Percentiles rank a stretch among this genome's conserved stretches.
These are phyloP conservation scores for Auriscalpium vulgare DNA, from an alignment of 768 basidiomycete genomes.

Conservation along the genomic window DNA sequence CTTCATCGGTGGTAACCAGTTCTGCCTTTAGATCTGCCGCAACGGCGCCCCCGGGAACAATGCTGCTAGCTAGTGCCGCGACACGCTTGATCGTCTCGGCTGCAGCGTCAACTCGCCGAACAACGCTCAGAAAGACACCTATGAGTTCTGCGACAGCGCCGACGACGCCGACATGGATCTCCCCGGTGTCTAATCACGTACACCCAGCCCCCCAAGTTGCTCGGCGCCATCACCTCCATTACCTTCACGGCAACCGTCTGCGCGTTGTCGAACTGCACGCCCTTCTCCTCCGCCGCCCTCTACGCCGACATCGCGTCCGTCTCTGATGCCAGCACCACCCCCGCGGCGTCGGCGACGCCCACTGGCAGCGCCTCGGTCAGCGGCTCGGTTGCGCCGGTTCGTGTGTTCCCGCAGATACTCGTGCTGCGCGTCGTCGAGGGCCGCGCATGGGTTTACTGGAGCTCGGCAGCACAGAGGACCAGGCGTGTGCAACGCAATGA, in stretches of 20 bases:
- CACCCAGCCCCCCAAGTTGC: background rate
- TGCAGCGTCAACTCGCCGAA: slow-evolving; percentile 68
- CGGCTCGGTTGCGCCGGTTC: background rate
- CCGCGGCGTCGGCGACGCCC: background rate
- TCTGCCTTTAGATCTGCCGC: slow-evolving; percentile 73
- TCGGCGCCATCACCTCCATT: background rate
- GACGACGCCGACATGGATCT: slow-evolving; percentile 58
- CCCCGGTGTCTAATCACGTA: slow-evolving; percentile 38
- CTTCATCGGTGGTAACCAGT: slow-evolving; percentile 58
- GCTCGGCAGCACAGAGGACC: no score
- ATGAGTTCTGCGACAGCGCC: slow-evolving; percentile 57
- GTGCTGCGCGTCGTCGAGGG: no score
- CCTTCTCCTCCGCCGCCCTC: slow-evolving; percentile 23
- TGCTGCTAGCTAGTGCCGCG: slow-evolving; percentile 51
- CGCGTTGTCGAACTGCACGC: slow-evolving; percentile 36
- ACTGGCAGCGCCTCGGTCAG: background rate
- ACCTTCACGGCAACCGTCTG: slow-evolving; percentile 21
- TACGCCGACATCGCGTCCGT: background rate
- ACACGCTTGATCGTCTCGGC: slow-evolving; percentile 71
- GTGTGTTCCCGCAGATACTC: no score
- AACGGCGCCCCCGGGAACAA: slow-evolving; percentile 29
- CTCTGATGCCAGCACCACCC: background rate
- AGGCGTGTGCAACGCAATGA: no score
- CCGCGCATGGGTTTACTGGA: no score
- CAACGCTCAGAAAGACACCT: slow-evolving; percentile 46